Conservation (phyloP, 2,329 filamentous ascomycete species). For the Microdochium nivale region DNA sequence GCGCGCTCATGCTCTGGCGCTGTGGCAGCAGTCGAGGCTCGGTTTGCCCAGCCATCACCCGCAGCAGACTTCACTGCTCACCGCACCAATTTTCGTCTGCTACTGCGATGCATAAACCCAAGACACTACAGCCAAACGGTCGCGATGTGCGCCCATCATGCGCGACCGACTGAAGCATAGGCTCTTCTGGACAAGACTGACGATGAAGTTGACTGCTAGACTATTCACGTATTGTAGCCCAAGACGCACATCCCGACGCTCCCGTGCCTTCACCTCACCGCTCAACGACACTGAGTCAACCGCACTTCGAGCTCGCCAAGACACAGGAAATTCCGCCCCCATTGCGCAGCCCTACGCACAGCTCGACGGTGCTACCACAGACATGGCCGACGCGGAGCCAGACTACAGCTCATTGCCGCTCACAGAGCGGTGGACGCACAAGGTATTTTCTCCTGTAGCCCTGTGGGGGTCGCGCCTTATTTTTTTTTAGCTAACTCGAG, state of each 20-base stretch:
- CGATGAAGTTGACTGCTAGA: neutral
- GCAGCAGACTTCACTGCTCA: too few relatives aligned
- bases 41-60: too few relatives aligned
- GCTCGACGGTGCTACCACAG: slow-evolving; percentile 7
- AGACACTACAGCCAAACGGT: too few relatives aligned
- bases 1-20: too few relatives aligned
- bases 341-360: too few relatives aligned
- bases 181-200: neutral
- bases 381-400: slow-evolving; percentile 76
- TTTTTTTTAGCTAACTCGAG: slow-evolving; percentile 3
- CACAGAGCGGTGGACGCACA: slow-evolving; percentile 75
- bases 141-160: neutral
- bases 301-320: neutral
- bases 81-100: too few relatives aligned
- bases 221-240: neutral
- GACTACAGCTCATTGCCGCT: slow-evolving; percentile 75
- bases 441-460: slow-evolving; percentile 35
- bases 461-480: neutral
- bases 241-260: neutral
- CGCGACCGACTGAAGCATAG: neutral
- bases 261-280: neutral
- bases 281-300: neutral
- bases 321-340: too few relatives aligned
- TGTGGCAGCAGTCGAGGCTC: too few relatives aligned
- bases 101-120: too few relatives aligned